phyloP scores from a whole-genome alignment of 805 yeast genomes.

The Torulaspora quercuum region DNA sequence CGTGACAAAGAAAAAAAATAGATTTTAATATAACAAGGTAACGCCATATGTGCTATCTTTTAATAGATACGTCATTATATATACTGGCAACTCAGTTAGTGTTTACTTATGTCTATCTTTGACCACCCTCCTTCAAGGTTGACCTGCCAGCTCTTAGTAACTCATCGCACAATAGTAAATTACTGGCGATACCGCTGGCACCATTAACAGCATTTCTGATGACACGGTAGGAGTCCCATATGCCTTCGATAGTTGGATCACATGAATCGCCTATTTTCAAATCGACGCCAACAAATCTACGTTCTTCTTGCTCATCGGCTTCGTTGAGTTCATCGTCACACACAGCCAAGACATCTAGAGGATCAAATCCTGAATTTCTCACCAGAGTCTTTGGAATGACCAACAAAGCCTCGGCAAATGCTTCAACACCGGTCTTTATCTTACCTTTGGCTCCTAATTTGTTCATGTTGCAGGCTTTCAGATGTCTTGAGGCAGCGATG shows the following conservation, averaged over 20 bases:
- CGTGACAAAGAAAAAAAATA: too few species aligned
- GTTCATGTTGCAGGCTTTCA: conserved; percentile 47
- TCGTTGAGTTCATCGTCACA: conserved; percentile 65
- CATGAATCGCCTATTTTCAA: conserved; percentile 89
- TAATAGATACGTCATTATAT: too few species aligned
- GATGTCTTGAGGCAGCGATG: conserved; percentile 71
- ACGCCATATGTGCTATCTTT: too few species aligned
- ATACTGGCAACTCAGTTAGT: conserved; percentile 3
- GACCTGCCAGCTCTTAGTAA: conserved; percentile 94
- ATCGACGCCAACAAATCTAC: conserved; percentile 85
- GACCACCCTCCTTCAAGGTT: conserved; percentile 67
- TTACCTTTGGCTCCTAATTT: conserved; percentile 72
- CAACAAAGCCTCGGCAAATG: conserved; percentile 88
- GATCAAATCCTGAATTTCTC: conserved; percentile 89
- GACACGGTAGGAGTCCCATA: conserved; percentile 95
- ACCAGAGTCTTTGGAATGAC: conserved; percentile 91
- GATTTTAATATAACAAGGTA: too few species aligned
- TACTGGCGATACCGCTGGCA: conserved; percentile 92
- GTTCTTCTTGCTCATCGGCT: conserved; percentile 61
- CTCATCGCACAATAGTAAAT: conserved; percentile 91
- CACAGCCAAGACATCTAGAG: conserved; percentile 79
- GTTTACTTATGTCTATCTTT: conserved; percentile 18
- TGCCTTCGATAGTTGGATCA: conserved; percentile 91
- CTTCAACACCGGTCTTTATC: conserved; percentile 83
- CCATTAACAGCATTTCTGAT: conserved; percentile 87